phyloP scores from a whole-genome alignment of 108 stramenopile genomes.

The Epithemia pelagica region DNA sequence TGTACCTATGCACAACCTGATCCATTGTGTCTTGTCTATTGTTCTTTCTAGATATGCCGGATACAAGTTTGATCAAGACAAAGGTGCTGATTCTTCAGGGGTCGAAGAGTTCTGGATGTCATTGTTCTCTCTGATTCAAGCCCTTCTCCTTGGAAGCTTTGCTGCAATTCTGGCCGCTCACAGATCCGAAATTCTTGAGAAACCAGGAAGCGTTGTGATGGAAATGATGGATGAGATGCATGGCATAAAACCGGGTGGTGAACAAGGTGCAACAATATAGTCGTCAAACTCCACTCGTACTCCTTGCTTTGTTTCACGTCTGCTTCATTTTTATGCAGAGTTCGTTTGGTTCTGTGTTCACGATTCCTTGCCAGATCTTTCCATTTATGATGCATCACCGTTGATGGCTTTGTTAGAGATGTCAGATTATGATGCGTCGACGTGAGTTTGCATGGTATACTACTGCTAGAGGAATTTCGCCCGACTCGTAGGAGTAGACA shows the following conservation, averaged over 20 bases:
- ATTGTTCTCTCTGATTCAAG: slow-evolving; percentile 58
- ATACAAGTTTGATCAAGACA: slow-evolving; percentile 53
- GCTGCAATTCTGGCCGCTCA: slow-evolving; percentile 76
- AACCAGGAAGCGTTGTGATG: slow-evolving; percentile 19
- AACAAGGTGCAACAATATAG: neutral
- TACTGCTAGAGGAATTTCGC: no score
- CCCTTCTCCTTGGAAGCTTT: slow-evolving; percentile 64
- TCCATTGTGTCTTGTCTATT: slow-evolving; percentile 3
- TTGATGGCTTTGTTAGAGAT: no score
- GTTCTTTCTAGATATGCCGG: slow-evolving; percentile 41
- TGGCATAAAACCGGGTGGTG: slow-evolving; percentile 1
- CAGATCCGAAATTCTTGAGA: slow-evolving; percentile 74
- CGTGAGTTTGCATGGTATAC: no score
- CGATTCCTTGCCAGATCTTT: no score
- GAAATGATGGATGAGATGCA: slow-evolving; percentile 17
- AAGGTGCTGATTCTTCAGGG: slow-evolving; percentile 33
- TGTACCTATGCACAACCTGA: neutral
- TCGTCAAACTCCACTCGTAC: no score
- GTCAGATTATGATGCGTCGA: no score
- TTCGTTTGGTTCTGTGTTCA: no score
- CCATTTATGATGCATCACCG: no score
- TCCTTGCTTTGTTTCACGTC: no score
- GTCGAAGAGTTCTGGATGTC: slow-evolving; percentile 49
- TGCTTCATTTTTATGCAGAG: no score
- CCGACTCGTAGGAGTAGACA: no score